Evolutionary conservation across 495 filamentous ascomycete genomes (phyloP).

Genomic region (Hyaloscypha variabilis): DNA sequence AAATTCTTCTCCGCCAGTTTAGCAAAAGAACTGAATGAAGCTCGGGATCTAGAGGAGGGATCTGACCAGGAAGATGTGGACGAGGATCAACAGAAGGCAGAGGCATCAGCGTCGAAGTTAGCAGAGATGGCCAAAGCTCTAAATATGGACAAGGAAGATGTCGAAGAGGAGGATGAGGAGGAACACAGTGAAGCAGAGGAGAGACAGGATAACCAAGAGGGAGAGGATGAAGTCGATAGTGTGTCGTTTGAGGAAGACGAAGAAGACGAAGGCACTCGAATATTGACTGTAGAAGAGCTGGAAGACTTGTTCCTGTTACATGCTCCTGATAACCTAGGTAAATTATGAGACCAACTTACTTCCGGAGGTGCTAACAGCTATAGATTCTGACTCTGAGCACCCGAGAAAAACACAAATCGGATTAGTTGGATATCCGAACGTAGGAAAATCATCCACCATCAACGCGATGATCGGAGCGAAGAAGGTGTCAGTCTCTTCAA

Average conservation of each 20-base stretch:
- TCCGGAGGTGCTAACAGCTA: slow-evolving; percentile 16
- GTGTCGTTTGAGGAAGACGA: slow-evolving; percentile 35
- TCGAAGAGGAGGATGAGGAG: slow-evolving; percentile 9
- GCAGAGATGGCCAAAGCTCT: slow-evolving; percentile 41
- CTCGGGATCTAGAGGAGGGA: slow-evolving; percentile 50
- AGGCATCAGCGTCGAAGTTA: slow-evolving; percentile 40
- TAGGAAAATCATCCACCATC: slow-evolving; percentile 98
- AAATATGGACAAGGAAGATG: slow-evolving; percentile 28
- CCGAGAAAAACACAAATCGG: slow-evolving; percentile 82
- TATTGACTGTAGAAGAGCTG: slow-evolving; percentile 88
- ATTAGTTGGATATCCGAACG: slow-evolving; percentile 97
- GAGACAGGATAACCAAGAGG: slow-evolving; percentile 42
- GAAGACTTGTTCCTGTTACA: slow-evolving; percentile 85
- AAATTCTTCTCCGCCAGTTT: slow-evolving; percentile 94
- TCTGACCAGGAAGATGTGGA: slow-evolving; percentile 36
- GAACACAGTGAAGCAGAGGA: slow-evolving; percentile 41
- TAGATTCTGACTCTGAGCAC: slow-evolving; percentile 38
- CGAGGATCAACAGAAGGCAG: slow-evolving; percentile 34
- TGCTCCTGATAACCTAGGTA: slow-evolving; percentile 60
- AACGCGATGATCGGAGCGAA: slow-evolving; percentile 97
- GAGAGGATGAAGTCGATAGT: slow-evolving; percentile 12
- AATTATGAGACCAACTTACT: slow-evolving; percentile 15
- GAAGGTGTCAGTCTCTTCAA: slow-evolving; percentile 97
- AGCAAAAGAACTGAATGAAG: slow-evolving; percentile 86
- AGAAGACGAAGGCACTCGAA: slow-evolving; percentile 69